Percentiles rank a stretch among this genome's conserved stretches.
Evolutionary conservation across 106 monocot genomes (phyloP).

Genomic region (Allium fistulosum): DNA sequence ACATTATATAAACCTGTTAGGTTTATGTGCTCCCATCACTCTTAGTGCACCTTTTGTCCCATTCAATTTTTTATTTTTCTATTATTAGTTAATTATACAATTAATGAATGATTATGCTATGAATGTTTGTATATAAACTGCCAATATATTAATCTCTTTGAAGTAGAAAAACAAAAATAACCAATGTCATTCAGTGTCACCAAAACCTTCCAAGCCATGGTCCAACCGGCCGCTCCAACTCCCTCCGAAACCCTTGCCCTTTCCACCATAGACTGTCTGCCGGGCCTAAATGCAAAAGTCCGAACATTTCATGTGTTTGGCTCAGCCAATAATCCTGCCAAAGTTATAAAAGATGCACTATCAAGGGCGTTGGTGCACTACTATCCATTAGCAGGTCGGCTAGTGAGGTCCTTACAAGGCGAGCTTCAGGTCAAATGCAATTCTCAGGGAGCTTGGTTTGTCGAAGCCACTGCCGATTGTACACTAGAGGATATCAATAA

Average conservation of each 20-base stretch:
- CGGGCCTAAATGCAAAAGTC: constrained; percentile 11
- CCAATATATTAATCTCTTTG: too few relatives aligned
- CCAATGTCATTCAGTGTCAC: constrained; percentile 7
- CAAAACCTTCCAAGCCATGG: constrained; percentile 2
- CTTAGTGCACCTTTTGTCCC: too few relatives aligned
- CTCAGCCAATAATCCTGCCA: neutral
- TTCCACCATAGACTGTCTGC: constrained; percentile 13
- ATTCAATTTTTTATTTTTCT: too few relatives aligned
- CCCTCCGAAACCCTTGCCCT: constrained; percentile 5
- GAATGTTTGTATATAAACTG: too few relatives aligned
- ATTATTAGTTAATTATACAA: too few relatives aligned
- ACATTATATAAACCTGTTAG: too few relatives aligned
- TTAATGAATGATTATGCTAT: too few relatives aligned
- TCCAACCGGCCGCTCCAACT: neutral
- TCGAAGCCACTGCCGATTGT: constrained; percentile 11
- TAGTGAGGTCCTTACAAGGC: neutral
- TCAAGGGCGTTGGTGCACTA: constrained; percentile 9
- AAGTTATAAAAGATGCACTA: constrained; percentile 12
- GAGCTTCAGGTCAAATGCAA: constrained; percentile 15
- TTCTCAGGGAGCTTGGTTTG: constrained; percentile 18
- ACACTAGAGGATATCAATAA: constrained; percentile 8
- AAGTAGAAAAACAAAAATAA: too few relatives aligned
- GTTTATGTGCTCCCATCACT: too few relatives aligned
- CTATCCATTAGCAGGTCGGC: constrained; percentile 18
- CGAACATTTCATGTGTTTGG: constrained; percentile 11